Evolutionary conservation across 2,329 filamentous ascomycete genomes (phyloP).

Genomic region (Lasiodiplodia citricola): DNA sequence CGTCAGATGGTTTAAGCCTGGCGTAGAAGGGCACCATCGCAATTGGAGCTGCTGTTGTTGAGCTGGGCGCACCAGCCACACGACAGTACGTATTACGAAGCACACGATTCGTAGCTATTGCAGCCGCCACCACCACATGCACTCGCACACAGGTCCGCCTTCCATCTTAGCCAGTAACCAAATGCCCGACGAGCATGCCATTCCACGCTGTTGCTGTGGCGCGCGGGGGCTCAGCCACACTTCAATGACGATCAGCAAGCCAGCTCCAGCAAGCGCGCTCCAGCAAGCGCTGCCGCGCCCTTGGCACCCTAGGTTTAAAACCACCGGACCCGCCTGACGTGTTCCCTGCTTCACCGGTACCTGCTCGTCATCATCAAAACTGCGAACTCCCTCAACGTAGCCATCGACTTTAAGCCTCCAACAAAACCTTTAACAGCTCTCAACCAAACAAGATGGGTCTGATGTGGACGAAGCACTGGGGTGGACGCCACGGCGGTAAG

Average conservation of each 20-base stretch:
- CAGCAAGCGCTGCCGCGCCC: constrained; percentile 15
- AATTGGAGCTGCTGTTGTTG: not conserved
- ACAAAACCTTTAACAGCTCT: constrained; percentile 13
- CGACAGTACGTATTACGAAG: not conserved
- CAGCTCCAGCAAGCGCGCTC: not conserved
- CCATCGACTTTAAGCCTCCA: not conserved
- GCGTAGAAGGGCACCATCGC: not conserved
- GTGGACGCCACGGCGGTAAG: constrained; percentile 51
- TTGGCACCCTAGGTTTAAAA: constrained; percentile 18
- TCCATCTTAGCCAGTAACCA: not conserved
- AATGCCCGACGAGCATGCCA: not conserved
- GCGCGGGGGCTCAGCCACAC: constrained; percentile 6
- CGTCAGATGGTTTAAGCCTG: no score
- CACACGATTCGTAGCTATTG: not conserved
- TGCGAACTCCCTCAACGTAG: constrained; percentile 4
- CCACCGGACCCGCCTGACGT: constrained; percentile 22
- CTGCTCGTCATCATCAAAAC: constrained; percentile 7
- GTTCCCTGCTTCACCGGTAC: not conserved
- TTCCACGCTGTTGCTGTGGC: not conserved
- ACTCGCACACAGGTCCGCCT: not conserved
- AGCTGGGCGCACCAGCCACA: not conserved
- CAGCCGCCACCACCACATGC: not conserved
- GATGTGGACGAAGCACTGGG: constrained; percentile 54
- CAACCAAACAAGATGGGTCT: constrained; percentile 47
- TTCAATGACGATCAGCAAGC: not conserved